phyloP scores from a whole-genome alignment of 2,329 filamentous ascomycete species.

The Gnomoniopsis sp. region DNA sequence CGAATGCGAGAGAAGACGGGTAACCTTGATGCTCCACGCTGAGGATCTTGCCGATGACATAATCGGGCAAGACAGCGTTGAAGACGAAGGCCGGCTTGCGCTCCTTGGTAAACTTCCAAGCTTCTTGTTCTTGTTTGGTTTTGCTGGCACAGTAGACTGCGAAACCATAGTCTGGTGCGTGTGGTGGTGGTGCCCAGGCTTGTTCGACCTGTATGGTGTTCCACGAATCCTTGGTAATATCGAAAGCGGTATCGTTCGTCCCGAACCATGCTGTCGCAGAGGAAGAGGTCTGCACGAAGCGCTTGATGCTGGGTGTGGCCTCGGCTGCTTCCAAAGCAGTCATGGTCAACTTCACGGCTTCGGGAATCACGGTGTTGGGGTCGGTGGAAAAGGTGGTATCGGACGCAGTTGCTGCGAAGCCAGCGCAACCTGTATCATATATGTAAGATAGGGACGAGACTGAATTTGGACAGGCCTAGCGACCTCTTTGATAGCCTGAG shows the following conservation, averaged over 20 bases:
- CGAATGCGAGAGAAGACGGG: neutral
- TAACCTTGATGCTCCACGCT: conserved; percentile 3
- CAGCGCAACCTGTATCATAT: neutral
- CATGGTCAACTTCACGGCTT: neutral
- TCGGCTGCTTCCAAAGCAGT: neutral
- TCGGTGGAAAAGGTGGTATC: neutral
- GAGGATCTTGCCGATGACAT: neutral
- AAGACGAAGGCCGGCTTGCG: conserved; percentile 3
- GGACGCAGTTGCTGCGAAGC: neutral
- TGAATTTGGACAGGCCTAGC: too few relatives aligned
- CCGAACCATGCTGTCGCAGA: neutral
- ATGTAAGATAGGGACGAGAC: neutral
- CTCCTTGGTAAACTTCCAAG: conserved; percentile 1
- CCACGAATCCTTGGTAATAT: conserved; percentile 31
- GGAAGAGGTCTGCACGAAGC: conserved; percentile 5
- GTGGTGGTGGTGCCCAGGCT: conserved; percentile 27
- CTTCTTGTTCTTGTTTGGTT: neutral
- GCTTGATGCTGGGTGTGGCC: conserved; percentile 4
- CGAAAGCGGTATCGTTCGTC: conserved; percentile 26
- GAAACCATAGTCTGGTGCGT: neutral
- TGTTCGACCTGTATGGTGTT: conserved; percentile 23
- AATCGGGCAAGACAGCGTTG: conserved; percentile 13
- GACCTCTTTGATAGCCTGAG: too few relatives aligned
- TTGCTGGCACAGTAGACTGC: conserved; percentile 8
- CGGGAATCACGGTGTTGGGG: neutral